Evolutionary conservation across 768 basidiomycete species (phyloP), one percentile per base, ranked within the genome.

Genomic region (Tylopilus vinaceipallidus): DNA sequence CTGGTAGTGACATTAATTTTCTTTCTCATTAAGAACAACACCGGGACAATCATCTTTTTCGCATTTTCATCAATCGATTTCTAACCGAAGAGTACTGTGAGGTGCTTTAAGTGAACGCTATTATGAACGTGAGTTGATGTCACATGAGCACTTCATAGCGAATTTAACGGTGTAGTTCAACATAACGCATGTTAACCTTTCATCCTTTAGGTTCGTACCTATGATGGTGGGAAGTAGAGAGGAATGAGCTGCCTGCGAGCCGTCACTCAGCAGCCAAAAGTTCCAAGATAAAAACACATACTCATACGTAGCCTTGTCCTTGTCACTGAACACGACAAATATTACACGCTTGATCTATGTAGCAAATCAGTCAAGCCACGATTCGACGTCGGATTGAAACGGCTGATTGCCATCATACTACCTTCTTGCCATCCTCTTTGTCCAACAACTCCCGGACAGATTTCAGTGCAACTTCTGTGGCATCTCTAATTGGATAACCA

Each of bases 401-500:
- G 6, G 13, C 19, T 50, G 32, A 40, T 7, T 4, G 33, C 43
- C 0, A 22, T 26, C 11, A 46, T 14, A 6, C 9, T 50, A 76
- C 81, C 68, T 76, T 74, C 20, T 77, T 16, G 11, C 50, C 83
- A 6, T 63, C 63, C 20, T 79, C 73, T 4, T 76, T 72, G 20
- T 88, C 84, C 34, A 82, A 63, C 46, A 82, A 82, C 27, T 74
- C 65, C 42, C 88, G 75, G 13, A 76, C 79, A 23, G 76, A 73
- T 23, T 75, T 69, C 45, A 91, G 64, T 3, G 90, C 89, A 45
- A 92, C 75, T 26, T 78, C 77, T 0, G 91, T 84, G 0, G 90
- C 91, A 55, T 81, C 82, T 37, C 69, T 67, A 38, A 89, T 81
- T 1, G 90, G 91, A 66, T 91, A 92, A 3, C 84, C 78, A 53